phyloP scores from a whole-genome alignment of 2,329 filamentous ascomycete genomes.

The Juglanconis oblonga region DNA sequence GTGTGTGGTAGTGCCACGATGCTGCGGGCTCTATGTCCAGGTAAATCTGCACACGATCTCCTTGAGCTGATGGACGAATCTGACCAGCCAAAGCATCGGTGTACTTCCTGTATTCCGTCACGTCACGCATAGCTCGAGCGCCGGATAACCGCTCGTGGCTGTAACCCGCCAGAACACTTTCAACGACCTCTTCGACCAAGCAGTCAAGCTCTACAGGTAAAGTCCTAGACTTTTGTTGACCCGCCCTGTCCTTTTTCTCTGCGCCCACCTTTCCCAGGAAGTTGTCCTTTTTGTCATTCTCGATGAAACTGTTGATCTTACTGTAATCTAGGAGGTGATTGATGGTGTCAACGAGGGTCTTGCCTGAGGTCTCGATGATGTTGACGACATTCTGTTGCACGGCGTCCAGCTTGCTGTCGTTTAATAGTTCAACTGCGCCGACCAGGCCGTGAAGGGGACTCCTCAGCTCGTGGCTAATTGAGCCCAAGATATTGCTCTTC shows the following conservation, averaged over 20 bases:
- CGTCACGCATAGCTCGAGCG: slow-evolving; percentile 10
- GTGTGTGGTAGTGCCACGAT: slow-evolving; percentile 49
- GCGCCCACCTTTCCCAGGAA: slow-evolving; percentile 15
- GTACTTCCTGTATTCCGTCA: not conserved
- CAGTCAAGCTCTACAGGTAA: slow-evolving; percentile 34
- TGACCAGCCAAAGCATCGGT: slow-evolving; percentile 1
- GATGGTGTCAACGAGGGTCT: slow-evolving; percentile 51
- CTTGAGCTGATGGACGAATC: not conserved
- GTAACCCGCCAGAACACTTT: slow-evolving; percentile 45
- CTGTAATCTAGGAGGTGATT: slow-evolving; percentile 53
- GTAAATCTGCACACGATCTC: slow-evolving; percentile 32
- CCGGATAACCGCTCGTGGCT: slow-evolving; percentile 30
- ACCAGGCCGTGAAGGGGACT: slow-evolving; percentile 61
- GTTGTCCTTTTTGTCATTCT: slow-evolving; percentile 15
- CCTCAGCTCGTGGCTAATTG: slow-evolving; percentile 59
- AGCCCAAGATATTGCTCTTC: slow-evolving; percentile 58
- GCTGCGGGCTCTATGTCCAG: slow-evolving; percentile 45
- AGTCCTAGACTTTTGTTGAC: slow-evolving; percentile 1
- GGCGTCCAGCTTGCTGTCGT: slow-evolving; percentile 46
- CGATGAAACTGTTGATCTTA: slow-evolving; percentile 45
- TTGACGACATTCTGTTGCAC: slow-evolving; percentile 45
- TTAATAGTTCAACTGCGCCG: slow-evolving; percentile 49
- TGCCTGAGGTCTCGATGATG: slow-evolving; percentile 49
- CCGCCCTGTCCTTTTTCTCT: slow-evolving; percentile 9
- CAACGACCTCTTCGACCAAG: slow-evolving; percentile 44